Conservation (phyloP, 2,329 filamentous ascomycete species). For the Neonectria ditissima region DNA sequence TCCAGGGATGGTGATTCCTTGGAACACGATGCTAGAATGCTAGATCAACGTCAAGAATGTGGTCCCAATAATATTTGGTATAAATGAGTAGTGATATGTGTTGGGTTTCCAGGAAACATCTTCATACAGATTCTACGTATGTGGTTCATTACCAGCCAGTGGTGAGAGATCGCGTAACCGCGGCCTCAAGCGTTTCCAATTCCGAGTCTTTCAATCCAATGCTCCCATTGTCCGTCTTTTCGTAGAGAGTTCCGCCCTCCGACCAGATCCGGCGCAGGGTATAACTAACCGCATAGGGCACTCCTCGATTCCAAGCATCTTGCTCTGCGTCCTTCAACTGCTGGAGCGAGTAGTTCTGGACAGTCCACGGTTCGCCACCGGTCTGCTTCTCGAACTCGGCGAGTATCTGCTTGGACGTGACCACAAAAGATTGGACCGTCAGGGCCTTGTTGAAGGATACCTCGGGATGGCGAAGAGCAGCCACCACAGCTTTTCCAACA, state of each 20-base stretch:
- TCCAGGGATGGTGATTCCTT: no score
- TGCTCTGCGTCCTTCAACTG: slow-evolving; percentile 68
- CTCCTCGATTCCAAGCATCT: slow-evolving; percentile 66
- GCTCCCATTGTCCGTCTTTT: slow-evolving; percentile 72
- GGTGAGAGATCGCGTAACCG: slow-evolving; percentile 35
- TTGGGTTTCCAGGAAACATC: no score
- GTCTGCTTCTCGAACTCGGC: slow-evolving; percentile 77
- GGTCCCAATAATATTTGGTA: no score
- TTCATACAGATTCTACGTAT: no score
- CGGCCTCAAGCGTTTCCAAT: slow-evolving; percentile 61
- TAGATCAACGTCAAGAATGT: no score
- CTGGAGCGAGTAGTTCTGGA: slow-evolving; percentile 55
- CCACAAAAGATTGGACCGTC: slow-evolving; percentile 78
- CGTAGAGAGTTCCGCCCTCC: slow-evolving; percentile 77
- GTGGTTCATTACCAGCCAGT: slow-evolving; percentile 30
- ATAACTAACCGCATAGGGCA: slow-evolving; percentile 63
- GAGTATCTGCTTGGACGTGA: slow-evolving; percentile 71
- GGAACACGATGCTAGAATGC: no score
- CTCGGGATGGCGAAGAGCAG: slow-evolving; percentile 68
- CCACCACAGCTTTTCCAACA: slow-evolving; percentile 74
- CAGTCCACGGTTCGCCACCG: slow-evolving; percentile 59
- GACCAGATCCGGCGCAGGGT: slow-evolving; percentile 79
- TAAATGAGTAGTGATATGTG: no score
- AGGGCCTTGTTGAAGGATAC: slow-evolving; percentile 66
- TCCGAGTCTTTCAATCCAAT: slow-evolving; percentile 63